Conservation (phyloP, 371 early-diverging fungal genomes). For the Circinella umbellata region DNA sequence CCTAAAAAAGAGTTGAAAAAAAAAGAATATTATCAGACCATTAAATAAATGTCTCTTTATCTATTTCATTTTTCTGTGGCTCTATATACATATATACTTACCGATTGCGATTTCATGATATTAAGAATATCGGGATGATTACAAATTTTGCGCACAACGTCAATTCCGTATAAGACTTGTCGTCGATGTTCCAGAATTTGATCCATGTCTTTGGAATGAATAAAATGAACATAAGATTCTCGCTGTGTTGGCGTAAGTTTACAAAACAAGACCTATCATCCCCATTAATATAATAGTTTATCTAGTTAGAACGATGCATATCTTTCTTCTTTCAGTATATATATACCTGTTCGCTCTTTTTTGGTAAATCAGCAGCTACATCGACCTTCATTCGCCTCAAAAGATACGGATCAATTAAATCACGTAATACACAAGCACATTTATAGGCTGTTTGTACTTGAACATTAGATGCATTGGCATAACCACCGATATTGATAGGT, state of each 20-base stretch:
- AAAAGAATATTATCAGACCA: background rate
- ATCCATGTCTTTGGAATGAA: constrained; percentile 73
- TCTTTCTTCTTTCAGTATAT: background rate
- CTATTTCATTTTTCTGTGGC: background rate
- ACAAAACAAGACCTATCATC: constrained; percentile 79
- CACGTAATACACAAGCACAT: constrained; percentile 89
- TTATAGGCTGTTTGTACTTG: constrained; percentile 94
- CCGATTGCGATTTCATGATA: constrained; percentile 26
- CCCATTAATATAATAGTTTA: too few species aligned
- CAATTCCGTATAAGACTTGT: constrained; percentile 91
- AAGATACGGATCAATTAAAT: constrained; percentile 94
- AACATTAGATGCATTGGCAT: constrained; percentile 85
- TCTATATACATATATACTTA: background rate
- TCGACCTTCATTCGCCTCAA: constrained; percentile 94
- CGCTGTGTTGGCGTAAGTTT: constrained; percentile 84
- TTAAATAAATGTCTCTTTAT: too few species aligned
- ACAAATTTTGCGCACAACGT: constrained; percentile 95
- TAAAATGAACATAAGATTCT: constrained; percentile 75
- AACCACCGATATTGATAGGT: constrained; percentile 93
- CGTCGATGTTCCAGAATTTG: constrained; percentile 83
- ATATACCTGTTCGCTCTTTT: constrained; percentile 89
- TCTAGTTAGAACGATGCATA: background rate
- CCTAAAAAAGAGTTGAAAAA: too few species aligned
- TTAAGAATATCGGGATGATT: constrained; percentile 93
- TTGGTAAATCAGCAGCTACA: constrained; percentile 90